phyloP scores from a whole-genome alignment of 1,139 yeast genomes.

The Yamadazyma aaseri region DNA sequence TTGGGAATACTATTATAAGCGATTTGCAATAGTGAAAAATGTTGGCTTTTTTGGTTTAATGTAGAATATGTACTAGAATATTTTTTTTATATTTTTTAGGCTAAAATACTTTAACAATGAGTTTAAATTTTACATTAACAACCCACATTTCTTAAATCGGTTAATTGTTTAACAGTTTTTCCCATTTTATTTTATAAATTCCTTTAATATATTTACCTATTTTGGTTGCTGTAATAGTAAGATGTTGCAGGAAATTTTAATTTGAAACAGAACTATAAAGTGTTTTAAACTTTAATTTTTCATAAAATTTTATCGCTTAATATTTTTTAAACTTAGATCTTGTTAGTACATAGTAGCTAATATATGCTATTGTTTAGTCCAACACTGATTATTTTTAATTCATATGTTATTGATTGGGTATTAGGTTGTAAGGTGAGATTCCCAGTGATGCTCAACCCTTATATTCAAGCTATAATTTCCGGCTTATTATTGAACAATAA shows the following conservation, averaged over 20 bases:
- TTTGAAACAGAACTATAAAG: slow-evolving; percentile 1
- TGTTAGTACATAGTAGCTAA: too few relatives aligned
- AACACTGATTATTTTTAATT: too few relatives aligned
- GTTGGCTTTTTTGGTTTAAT: not conserved
- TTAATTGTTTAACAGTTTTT: slow-evolving; percentile 1
- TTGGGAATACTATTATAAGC: not conserved
- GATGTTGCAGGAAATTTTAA: not conserved
- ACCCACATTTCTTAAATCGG: slow-evolving; percentile 3
- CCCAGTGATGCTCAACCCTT: too few relatives aligned
- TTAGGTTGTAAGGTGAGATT: too few relatives aligned
- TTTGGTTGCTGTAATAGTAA: not conserved
- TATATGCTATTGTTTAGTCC: too few relatives aligned
- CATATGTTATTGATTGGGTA: too few relatives aligned
- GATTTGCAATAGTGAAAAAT: not conserved
- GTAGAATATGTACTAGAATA: not conserved
- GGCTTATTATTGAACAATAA: too few relatives aligned
- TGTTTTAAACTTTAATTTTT: not conserved
- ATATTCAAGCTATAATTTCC: too few relatives aligned
- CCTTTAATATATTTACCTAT: not conserved
- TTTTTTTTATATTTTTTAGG: slow-evolving; percentile 2
- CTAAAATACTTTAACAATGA: slow-evolving; percentile 4
- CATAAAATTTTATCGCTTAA: not conserved
- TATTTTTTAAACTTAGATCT: too few relatives aligned
- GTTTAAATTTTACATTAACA: not conserved
- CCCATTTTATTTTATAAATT: not conserved